phyloP scores from a whole-genome alignment of 345 rosid genomes.

The Brassica cretica region DNA sequence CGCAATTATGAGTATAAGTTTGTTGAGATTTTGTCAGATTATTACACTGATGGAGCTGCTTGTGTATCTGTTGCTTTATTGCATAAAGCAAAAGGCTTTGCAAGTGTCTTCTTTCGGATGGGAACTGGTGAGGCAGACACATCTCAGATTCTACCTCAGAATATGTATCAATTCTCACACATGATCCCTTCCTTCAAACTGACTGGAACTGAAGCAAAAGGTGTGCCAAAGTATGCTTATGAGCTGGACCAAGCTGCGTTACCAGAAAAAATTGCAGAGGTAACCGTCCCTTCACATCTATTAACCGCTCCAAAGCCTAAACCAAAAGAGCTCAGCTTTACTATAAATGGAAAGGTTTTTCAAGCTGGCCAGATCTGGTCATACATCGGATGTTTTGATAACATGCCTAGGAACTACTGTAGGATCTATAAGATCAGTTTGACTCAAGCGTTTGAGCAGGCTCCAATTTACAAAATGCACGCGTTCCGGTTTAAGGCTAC shows the following conservation, averaged over 20 bases:
- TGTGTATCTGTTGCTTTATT: conserved; percentile 52
- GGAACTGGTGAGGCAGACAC: not conserved
- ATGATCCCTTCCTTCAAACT: conserved; percentile 59
- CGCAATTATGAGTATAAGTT: conserved; percentile 54
- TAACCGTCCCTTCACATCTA: conserved; percentile 36
- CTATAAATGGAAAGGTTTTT: conserved; percentile 47
- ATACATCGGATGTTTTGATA: conserved; percentile 45
- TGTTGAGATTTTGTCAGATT: conserved; percentile 63
- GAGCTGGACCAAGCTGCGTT: conserved; percentile 26
- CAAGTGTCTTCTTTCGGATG: conserved; percentile 53
- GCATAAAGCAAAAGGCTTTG: conserved; percentile 71
- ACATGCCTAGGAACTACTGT: conserved; percentile 63
- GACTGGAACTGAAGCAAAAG: conserved; percentile 42
- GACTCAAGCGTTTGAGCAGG: not conserved
- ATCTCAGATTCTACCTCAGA: conserved; percentile 38
- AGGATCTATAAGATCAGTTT: conserved; percentile 34
- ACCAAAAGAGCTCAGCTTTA: not conserved
- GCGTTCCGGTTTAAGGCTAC: not conserved
- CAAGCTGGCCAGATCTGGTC: conserved; percentile 72
- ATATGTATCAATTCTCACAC: conserved; percentile 44
- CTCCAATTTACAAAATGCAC: not conserved
- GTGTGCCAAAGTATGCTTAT: conserved; percentile 29
- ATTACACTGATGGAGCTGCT: conserved; percentile 41
- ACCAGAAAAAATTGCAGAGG: not conserved
- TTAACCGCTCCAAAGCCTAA: not conserved